A percentile compares a stretch with the other conserved stretches of the same genome.
These are phyloP conservation scores for Russula olivacea DNA, from an alignment of 768 basidiomycete genomes.

Conservation along the genomic window DNA sequence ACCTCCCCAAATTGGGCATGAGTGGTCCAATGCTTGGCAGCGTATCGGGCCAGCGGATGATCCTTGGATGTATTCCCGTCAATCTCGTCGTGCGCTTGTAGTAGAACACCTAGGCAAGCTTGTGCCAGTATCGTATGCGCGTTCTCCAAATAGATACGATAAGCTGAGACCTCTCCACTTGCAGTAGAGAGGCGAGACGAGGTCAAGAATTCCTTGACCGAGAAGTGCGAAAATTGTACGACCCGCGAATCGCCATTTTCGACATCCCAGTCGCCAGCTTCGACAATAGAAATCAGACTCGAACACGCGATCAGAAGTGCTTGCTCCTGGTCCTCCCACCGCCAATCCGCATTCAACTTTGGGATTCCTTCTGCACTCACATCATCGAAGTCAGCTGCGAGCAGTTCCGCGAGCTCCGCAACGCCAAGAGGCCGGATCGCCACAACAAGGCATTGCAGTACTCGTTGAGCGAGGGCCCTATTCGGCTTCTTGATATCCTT, in stretches of 20 bases:
- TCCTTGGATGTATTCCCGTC: neutral
- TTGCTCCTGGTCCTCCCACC: neutral
- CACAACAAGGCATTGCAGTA: neutral
- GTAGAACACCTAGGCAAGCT: neutral
- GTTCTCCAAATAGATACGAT: too few relatives aligned
- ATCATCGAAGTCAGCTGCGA: neutral
- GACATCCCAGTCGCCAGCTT: neutral
- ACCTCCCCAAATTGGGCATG: neutral
- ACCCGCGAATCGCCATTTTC: neutral
- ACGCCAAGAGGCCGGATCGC: neutral
- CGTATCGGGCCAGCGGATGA: neutral
- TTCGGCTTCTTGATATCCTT: neutral
- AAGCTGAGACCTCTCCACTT: too few relatives aligned
- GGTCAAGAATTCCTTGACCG: neutral
- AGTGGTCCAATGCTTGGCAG: neutral
- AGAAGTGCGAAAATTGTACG: neutral
- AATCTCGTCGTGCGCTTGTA: neutral
- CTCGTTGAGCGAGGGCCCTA: neutral
- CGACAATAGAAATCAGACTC: neutral
- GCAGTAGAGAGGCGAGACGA: neutral
- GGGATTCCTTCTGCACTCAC: neutral
- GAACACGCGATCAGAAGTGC: neutral
- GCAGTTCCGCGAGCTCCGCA: neutral
- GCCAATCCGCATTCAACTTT: neutral
- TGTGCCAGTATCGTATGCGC: neutral